Base-by-base conservation (phyloP, 352 stramenopile genomes). In the Pythium graminicola region DNA sequence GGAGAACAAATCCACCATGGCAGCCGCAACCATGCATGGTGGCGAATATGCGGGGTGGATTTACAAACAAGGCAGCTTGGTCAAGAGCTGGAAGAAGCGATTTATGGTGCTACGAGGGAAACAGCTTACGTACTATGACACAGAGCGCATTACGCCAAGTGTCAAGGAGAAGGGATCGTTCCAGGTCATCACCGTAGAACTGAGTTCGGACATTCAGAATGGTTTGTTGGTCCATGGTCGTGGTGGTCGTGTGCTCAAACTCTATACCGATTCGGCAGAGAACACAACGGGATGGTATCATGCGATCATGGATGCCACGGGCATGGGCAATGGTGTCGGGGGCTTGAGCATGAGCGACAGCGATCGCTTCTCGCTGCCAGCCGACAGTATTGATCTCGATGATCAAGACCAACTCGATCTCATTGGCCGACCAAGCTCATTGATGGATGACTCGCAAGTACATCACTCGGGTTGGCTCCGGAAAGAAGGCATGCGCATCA, bases 1-100 rank as follows among this genome's bases (percentile, higher is more conserved):
- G 36, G 36, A 42, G 36, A 42, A 42, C 36, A 42, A 17, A 53
- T n/a, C 8, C 19, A 43, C 24, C 20, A 29, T 16, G 17, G 45
- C 71, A 65, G 56, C 59, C 26, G 55, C 26, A 41, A 67, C 60
- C 60, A 63, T 67, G 59, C 49, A 76, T 47, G 67, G 79, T 49
- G 72, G 70, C 40, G 65, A 89, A 36, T 76, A 81, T 56, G 69
- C 66, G 54, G 82, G 82, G 38, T 93, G 82, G 82, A 78, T 89
- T 26, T 90, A 78, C 70, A 93, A 93, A 50, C 80, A 93, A 54
- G 82, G 82, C 50, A 86, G 72, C 24, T 65, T 91, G 13, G 66
- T 93, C 36, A 70, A 67, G 50, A 91, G 80, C 66, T 93, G 82
- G 82, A 93, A 93, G 74, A 86, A 86, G 65, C 79, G 82, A 39